Base-by-base conservation (phyloP, 176 grass and related monocot species). In the Rhynchospora breviuscula region DNA sequence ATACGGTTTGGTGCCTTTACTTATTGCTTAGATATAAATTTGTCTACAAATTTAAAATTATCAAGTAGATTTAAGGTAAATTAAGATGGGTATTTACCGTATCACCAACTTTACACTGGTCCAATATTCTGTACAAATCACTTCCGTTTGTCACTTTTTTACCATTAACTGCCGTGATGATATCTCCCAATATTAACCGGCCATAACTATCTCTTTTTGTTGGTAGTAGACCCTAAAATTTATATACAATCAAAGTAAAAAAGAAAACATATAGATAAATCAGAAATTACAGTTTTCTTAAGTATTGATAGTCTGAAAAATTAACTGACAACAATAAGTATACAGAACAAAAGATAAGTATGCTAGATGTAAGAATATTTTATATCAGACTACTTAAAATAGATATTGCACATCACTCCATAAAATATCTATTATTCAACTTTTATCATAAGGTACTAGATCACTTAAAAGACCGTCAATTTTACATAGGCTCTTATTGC, bases 51-150 rank as follows among this genome's bases (percentile, higher is more conserved):
- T 2, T 77, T 54, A 56, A 31, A 54, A 56, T 51, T 22, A 74
- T 5, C 45, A 52, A 25, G 45, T 73, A 48, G 69, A 74, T 51
- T 17, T 76, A 76, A 29, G 26, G 0, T 26, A 14, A 77, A 56
- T 33, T 77, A 33, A 49, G 49, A 7, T 29, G 21, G 11, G 29
- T 77, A 56, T 77, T 89, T 90, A 99, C 96, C 88, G 81, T 95
- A 0, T 99, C 96, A n/a, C 96, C 96, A 74, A 99, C 91, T 95
- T 99, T 93, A 81, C 96, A 98, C 59, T 98, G 96, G 72, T 98
- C 96, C 86, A 98, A 79, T 86, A 99, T 92, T 40, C 96, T 84
- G 79, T 99, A 99, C 71, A 99, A 59, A 87, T 99, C 96, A 40
- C 96, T 95, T 35, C 96, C 96, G 75, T 83, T 99, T 63, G 93